phyloP scores from a whole-genome alignment of 2,329 filamentous ascomycete genomes.

The Venturia pyrina region DNA sequence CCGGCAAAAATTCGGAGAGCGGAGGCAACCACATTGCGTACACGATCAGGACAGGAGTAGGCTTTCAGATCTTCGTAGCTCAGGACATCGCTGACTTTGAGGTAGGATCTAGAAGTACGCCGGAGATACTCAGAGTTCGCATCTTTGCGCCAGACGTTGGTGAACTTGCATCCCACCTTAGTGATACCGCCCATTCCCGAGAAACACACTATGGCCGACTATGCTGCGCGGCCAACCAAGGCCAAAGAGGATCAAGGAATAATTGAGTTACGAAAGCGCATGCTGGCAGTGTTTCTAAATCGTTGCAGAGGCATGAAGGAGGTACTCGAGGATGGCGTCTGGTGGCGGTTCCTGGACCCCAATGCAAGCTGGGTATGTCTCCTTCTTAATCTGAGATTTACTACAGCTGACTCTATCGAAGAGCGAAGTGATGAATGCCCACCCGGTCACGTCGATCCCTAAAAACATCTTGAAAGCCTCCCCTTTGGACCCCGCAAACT shows the following conservation, averaged over 20 bases:
- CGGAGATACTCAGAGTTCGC: constrained; percentile 95
- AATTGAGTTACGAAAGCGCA: constrained; percentile 91
- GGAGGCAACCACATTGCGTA: constrained; percentile 94
- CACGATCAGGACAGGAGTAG: constrained; percentile 87
- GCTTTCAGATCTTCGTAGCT: constrained; percentile 19
- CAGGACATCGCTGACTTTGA: background rate
- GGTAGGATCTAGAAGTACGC: constrained; percentile 85
- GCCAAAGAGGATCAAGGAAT: constrained; percentile 97
- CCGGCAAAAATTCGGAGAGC: constrained; percentile 88
- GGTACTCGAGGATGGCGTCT: constrained; percentile 84
- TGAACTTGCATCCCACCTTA: constrained; percentile 85
- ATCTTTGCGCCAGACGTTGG: constrained; percentile 78
- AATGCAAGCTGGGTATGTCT: constrained; percentile 88
- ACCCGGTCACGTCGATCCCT: constrained; percentile 81
- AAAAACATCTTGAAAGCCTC: constrained; percentile 92
- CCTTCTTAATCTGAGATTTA: constrained; percentile 12
- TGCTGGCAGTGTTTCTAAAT: constrained; percentile 93
- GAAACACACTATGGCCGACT: constrained; percentile 98
- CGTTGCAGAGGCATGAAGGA: constrained; percentile 88
- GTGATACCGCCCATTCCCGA: constrained; percentile 96
- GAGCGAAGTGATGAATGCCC: constrained; percentile 91
- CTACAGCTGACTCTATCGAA: constrained; percentile 27
- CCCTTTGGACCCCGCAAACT: constrained; percentile 90
- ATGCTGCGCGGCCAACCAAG: constrained; percentile 93
- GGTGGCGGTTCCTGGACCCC: constrained; percentile 95